phyloP scores from a whole-genome alignment of 2,329 filamentous ascomycete genomes.

The Beauveria bassiana region DNA sequence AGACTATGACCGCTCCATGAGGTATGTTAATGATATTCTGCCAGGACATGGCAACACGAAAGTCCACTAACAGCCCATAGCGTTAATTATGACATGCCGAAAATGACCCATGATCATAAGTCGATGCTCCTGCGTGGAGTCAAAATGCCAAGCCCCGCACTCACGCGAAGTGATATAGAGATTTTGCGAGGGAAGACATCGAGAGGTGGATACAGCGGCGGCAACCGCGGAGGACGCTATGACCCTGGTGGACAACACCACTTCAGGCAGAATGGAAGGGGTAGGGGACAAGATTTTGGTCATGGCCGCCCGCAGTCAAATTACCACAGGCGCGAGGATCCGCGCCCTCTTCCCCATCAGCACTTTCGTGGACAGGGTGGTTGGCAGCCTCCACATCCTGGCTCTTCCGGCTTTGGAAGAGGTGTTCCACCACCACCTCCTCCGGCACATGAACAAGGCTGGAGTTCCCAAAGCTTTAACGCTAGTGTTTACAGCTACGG shows the following conservation, averaged over 20 bases:
- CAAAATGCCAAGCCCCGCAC: conserved; percentile 60
- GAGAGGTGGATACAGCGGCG: conserved; percentile 48
- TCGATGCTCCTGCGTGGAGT: conserved; percentile 89
- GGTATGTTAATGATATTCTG: conserved; percentile 44
- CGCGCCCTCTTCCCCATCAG: conserved; percentile 12
- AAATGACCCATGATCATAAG: conserved; percentile 67
- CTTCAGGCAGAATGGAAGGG: conserved; percentile 3
- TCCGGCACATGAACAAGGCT: neutral
- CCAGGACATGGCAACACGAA: neutral
- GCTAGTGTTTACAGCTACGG: neutral
- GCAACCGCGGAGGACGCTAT: conserved; percentile 42
- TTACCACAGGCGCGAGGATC: conserved; percentile 13
- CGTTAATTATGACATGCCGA: conserved; percentile 79
- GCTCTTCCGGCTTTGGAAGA: conserved; percentile 33
- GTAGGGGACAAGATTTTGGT: neutral
- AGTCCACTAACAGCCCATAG: conserved; percentile 38
- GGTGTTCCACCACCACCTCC: conserved; percentile 38
- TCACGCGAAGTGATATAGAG: conserved; percentile 71
- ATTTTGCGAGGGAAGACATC: conserved; percentile 58
- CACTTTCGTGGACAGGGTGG: conserved; percentile 19
- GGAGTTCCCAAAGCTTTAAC: neutral
- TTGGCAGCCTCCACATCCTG: conserved; percentile 39
- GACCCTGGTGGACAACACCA: conserved; percentile 7
- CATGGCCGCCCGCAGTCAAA: conserved; percentile 6
- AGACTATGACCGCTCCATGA: conserved; percentile 80